These are phyloP conservation scores for Leccinum pachyderme DNA, from an alignment of 1,284 basidiomycete species.

Conservation along the genomic window DNA sequence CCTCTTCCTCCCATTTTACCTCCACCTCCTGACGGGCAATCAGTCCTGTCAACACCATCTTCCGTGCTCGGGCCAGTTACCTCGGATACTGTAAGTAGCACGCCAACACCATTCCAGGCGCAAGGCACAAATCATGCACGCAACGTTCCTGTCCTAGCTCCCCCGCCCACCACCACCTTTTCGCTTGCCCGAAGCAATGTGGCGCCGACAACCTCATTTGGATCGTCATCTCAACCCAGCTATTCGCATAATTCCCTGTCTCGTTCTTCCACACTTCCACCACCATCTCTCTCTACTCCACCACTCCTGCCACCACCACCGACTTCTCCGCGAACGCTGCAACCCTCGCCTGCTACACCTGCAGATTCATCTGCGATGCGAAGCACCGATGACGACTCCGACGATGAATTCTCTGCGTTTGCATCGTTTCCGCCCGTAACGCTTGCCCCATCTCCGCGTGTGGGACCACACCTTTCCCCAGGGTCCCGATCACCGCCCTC, in stretches of 20 bases:
- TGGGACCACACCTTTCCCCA: conserved; percentile 5
- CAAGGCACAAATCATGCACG: background rate
- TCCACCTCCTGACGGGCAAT: background rate
- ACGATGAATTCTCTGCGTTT: conserved; percentile 36
- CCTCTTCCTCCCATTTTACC: conserved; percentile 25
- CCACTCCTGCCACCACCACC: conserved; percentile 33
- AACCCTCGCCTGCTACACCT: conserved; percentile 7
- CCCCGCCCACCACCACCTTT: conserved; percentile 12
- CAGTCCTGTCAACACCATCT: background rate
- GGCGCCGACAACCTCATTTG: background rate
- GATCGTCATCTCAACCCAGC: conserved; percentile 1
- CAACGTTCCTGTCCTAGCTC: conserved; percentile 10
- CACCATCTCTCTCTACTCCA: conserved; percentile 20
- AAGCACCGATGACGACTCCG: conserved; percentile 7
- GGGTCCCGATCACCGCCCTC: conserved; percentile 26
- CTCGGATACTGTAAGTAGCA: background rate
- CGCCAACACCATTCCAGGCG: background rate
- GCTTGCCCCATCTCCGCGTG: conserved; percentile 9
- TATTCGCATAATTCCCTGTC: conserved; percentile 8
- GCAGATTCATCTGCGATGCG: conserved; percentile 1
- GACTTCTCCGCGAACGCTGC: conserved; percentile 31
- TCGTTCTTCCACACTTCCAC: conserved; percentile 12
- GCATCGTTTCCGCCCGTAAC: conserved; percentile 15
- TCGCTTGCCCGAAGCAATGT: conserved; percentile 5
- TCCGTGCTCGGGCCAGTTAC: background rate